These are phyloP conservation scores for Kondoa malvinella DNA, from an alignment of 768 basidiomycete species.

Conservation along the genomic window DNA sequence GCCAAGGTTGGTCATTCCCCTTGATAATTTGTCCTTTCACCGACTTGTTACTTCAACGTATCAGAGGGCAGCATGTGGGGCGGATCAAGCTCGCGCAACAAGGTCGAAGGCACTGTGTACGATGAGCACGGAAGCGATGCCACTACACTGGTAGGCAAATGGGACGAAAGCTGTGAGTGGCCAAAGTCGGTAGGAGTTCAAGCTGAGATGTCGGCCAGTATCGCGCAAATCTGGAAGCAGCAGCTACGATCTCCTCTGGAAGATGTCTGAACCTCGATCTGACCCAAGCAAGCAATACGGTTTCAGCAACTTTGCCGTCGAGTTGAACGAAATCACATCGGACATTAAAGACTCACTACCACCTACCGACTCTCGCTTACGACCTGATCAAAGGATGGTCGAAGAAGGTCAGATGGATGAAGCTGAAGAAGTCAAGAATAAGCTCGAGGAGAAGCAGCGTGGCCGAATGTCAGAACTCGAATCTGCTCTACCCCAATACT, in stretches of 20 bases:
- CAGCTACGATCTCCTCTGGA: constrained; percentile 41
- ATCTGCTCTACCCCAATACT: neutral
- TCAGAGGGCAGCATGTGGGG: constrained; percentile 51
- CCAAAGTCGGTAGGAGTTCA: no score
- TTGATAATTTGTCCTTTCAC: no score
- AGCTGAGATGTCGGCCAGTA: no score
- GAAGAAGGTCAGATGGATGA: constrained; percentile 70
- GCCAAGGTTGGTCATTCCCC: constrained; percentile 71
- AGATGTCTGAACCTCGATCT: constrained; percentile 37
- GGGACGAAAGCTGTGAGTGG: constrained; percentile 47
- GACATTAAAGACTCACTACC: constrained; percentile 40
- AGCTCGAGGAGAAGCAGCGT: constrained; percentile 57
- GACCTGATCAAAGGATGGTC: constrained; percentile 90
- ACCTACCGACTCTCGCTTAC: constrained; percentile 76
- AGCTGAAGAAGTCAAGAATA: constrained; percentile 58
- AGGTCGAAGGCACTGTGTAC: constrained; percentile 69
- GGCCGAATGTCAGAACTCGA: constrained; percentile 31
- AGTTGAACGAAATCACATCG: constrained; percentile 50
- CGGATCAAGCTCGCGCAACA: constrained; percentile 61
- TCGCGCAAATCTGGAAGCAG: constrained; percentile 50
- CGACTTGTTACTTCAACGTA: no score
- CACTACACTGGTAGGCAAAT: constrained; percentile 78
- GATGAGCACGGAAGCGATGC: constrained; percentile 49
- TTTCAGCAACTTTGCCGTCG: constrained; percentile 76
- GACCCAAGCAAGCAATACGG: constrained; percentile 64